Conservation (phyloP, 495 filamentous ascomycete species). For the Penicillium waksmanii region DNA sequence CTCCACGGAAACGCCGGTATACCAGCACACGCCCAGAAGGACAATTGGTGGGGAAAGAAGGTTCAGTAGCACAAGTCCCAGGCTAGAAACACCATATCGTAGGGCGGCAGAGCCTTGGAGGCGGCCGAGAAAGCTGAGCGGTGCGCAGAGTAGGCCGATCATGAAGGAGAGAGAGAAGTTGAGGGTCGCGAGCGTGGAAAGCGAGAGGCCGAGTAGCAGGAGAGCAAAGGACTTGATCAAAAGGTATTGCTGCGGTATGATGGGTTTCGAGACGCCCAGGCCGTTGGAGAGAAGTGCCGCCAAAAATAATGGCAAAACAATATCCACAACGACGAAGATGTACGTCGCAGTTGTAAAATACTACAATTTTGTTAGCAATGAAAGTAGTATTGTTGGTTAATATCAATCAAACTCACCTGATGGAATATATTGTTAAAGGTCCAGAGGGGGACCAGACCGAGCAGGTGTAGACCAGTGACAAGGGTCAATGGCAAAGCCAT, state of each 20-base stretch:
- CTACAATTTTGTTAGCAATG: constrained; percentile 40
- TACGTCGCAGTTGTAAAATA: constrained; percentile 54
- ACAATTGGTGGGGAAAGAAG: constrained; percentile 68
- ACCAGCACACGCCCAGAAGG: constrained; percentile 54
- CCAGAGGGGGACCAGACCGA: constrained; percentile 84
- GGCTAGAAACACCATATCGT: constrained; percentile 29
- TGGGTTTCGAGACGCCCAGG: constrained; percentile 52
- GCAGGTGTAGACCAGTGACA: constrained; percentile 70
- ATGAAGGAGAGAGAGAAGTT: constrained; percentile 94
- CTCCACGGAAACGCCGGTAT: constrained; percentile 54
- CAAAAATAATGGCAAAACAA: constrained; percentile 61
- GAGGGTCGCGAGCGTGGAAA: constrained; percentile 90
- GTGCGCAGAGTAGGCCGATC: constrained; percentile 75
- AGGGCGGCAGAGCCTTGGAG: constrained; percentile 34
- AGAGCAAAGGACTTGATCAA: constrained; percentile 91
- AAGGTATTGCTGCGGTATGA: constrained; percentile 65
- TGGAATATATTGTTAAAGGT: constrained; percentile 77
- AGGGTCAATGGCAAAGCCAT: constrained; percentile 78
- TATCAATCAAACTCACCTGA: constrained; percentile 52
- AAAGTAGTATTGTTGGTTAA: neutral
- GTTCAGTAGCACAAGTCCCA: constrained; percentile 52
- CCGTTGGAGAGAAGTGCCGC: constrained; percentile 57
- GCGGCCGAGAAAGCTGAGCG: constrained; percentile 71
- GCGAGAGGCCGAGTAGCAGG: constrained; percentile 84
- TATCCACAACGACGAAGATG: constrained; percentile 60